Base-by-base conservation (phyloP, 140 eudicot species). In the Senecio squalidus region DNA sequence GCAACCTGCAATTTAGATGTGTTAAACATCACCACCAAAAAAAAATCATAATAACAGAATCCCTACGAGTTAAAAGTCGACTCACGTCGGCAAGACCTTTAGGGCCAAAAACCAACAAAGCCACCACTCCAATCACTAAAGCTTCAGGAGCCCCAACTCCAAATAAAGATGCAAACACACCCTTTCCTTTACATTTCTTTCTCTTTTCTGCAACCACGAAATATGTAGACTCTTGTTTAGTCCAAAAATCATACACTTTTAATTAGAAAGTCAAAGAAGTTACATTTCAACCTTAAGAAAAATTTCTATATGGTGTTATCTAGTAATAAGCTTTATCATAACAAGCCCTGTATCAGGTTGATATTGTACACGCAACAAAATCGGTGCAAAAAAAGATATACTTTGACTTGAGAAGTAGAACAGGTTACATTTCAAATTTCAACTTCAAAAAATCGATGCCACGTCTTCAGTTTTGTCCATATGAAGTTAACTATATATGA, bases 131-230 rank as follows among this genome's bases (percentile, higher is more conserved):
- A 64, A 90, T 90, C 6, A 90, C 95, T 75, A 90, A 74, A 58
- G 84, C 95, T 73, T 85, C 95, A 34, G 98, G 98, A 57, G 98
- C 98, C 68, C 98, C 98, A 72, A 92, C 96, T 69, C 96, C 98
- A 84, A 92, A 92, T 28, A 92, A 54, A 74, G 98, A 92, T 60
- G 96, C 98, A 80, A 36, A 78, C 7, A 77, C 95, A 27, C 80
- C 77, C 62, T 74, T 82, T 56, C 94, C 74, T 59, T 60, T 70
- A 75, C 77, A 60, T 70, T 60, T 81, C 26, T 72, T 71, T 69
- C 62, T 81, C 75, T 71, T 87, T 55, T 64, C 98, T 92, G 82
- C 66, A 71, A 59, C 62, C 47, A 58, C 22, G 13, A 47, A 44
- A 27, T 31, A 61, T 27, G 60, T n/a, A 9, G 52, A 34, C 58